phyloP scores from a whole-genome alignment of 495 filamentous ascomycete species.

The Aspergillus cristatus region DNA sequence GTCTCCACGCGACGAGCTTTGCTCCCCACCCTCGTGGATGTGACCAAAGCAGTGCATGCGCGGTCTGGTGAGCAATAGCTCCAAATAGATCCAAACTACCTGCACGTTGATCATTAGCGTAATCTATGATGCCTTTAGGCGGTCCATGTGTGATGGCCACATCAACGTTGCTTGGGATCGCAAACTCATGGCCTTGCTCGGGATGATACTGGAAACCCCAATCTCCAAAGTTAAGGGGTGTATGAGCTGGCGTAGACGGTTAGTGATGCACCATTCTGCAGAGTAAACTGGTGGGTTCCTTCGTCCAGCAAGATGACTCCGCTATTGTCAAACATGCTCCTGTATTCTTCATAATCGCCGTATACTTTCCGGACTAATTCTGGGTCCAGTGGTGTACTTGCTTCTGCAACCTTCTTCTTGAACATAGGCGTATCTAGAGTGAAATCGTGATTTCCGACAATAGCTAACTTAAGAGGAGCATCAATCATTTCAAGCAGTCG shows the following conservation, averaged over 20 bases:
- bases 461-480: conserved; percentile 60
- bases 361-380: conserved; percentile 17
- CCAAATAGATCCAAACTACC: conserved; percentile 51
- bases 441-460: conserved; percentile 66
- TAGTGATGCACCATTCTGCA: conserved; percentile 48
- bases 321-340: conserved; percentile 19
- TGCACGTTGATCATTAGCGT: conserved; percentile 23
- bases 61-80: conserved; percentile 45
- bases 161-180: conserved; percentile 38
- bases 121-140: conserved; percentile 47
- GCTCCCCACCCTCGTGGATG: conserved; percentile 65
- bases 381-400: conserved; percentile 14
- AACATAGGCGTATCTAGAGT: conserved; percentile 43
- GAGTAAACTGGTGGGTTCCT: conserved; percentile 43
- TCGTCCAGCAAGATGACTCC: conserved; percentile 54
- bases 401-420: conserved; percentile 22
- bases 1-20: conserved; percentile 47
- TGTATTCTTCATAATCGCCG: conserved; percentile 21
- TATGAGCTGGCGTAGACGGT: conserved; percentile 60
- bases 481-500: conserved; percentile 40
- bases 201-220: conserved; percentile 53
- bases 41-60: conserved; percentile 64
- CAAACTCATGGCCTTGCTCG: conserved; percentile 37
- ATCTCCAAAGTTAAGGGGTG: conserved; percentile 44
- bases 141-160: conserved; percentile 63